Conservation (phyloP, 257 asterid genomes). For the Dorcoceras hygrometricum region DNA sequence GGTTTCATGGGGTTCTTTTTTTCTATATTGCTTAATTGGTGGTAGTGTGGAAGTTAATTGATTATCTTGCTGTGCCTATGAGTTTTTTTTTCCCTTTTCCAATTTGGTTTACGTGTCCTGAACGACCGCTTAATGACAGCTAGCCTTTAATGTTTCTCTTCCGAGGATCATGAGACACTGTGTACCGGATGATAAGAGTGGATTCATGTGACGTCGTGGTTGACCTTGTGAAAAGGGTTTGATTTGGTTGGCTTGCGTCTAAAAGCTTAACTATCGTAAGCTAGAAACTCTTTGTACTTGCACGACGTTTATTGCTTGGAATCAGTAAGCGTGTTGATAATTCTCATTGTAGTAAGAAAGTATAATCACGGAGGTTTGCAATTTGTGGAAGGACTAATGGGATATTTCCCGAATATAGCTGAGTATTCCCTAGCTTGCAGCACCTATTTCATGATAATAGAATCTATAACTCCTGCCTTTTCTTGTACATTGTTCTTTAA, state of each 20-base stretch:
- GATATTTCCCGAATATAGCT: neutral
- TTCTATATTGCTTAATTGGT: neutral
- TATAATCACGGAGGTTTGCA: neutral
- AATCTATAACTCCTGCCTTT: neutral
- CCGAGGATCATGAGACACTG: neutral
- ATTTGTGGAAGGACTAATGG: neutral
- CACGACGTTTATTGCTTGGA: neutral
- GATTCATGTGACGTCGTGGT: neutral
- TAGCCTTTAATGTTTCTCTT: neutral
- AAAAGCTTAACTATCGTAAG: neutral
- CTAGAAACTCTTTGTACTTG: neutral
- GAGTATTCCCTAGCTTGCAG: neutral
- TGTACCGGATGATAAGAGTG: neutral
- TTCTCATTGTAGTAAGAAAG: neutral
- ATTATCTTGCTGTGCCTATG: neutral
- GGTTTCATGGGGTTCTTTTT: neutral
- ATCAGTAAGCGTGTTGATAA: neutral
- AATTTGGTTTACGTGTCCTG: neutral
- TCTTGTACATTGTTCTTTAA: neutral
- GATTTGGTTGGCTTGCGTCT: neutral
- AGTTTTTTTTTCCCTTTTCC: neutral
- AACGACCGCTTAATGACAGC: neutral
- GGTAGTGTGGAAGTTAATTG: neutral
- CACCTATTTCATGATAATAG: neutral
- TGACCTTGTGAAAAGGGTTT: neutral